Evolutionary conservation across 2,329 filamentous ascomycete species (phyloP).

Genomic region (Stagonosporopsis chrysanthemi): DNA sequence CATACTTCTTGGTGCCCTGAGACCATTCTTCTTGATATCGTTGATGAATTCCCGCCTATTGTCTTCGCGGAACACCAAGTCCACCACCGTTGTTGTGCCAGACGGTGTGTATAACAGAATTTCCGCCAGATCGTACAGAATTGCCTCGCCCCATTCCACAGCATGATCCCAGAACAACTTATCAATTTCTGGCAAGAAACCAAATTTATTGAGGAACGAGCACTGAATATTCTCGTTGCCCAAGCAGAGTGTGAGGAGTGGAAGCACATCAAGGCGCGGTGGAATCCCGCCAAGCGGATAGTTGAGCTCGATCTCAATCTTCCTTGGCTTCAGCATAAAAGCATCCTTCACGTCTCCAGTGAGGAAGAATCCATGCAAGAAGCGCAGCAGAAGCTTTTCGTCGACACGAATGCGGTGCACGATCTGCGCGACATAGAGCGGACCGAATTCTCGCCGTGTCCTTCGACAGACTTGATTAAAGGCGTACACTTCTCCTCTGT

Average conservation of each 20-base stretch:
- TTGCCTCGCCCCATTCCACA: conserved; percentile 7
- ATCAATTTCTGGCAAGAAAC: conserved; percentile 5
- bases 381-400: neutral
- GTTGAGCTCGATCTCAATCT: conserved; percentile 10
- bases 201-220: conserved; percentile 13
- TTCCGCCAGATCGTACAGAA: conserved; percentile 1
- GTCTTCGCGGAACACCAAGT: conserved; percentile 6
- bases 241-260: conserved; percentile 1
- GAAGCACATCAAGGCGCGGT: neutral
- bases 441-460: conserved; percentile 9
- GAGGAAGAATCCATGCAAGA: conserved; percentile 1
- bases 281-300: neutral
- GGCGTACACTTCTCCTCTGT: conserved; percentile 6
- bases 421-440: conserved; percentile 8
- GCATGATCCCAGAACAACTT: conserved; percentile 1
- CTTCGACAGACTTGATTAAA: conserved; percentile 13
- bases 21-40: neutral
- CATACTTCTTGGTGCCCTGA: neutral
- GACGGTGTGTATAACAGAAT: conserved; percentile 1
- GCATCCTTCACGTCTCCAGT: neutral
- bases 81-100: conserved; percentile 1
- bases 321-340: conserved; percentile 3
- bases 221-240: conserved; percentile 8
- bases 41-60: neutral
- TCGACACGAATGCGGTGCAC: conserved; percentile 10